phyloP scores from a whole-genome alignment of 495 filamentous ascomycete species.

The Lasiosphaeriaceae sp. region DNA sequence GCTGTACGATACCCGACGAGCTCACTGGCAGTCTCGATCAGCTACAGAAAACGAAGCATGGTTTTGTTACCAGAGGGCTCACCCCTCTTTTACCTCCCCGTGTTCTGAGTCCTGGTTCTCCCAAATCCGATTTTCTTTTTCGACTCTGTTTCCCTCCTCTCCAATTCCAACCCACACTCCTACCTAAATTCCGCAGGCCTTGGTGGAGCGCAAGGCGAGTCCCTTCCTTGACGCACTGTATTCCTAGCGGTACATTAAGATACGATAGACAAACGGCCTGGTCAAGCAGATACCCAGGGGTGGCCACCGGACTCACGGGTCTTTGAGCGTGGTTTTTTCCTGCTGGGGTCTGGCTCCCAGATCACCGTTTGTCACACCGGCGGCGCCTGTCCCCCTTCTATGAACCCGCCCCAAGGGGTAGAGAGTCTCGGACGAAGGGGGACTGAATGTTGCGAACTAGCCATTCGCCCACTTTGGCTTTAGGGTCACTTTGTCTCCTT shows the following conservation, averaged over 20 bases:
- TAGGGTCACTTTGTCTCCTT: constrained; percentile 1
- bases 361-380: neutral
- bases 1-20: constrained; percentile 39
- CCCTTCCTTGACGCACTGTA: constrained; percentile 61
- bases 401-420: too few species aligned
- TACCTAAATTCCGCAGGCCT: constrained; percentile 49
- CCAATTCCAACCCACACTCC: constrained; percentile 2
- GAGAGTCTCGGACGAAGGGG: too few species aligned
- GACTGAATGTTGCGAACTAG: too few species aligned
- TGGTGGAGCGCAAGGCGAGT: constrained; percentile 64
- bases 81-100: neutral
- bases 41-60: constrained; percentile 7
- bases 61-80: neutral
- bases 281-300: too few species aligned
- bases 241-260: constrained; percentile 54
- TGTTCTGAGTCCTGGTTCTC: neutral
- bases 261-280: too few species aligned
- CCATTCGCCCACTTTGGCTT: too few species aligned
- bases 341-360: too few species aligned
- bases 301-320: neutral
- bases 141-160: constrained; percentile 1
- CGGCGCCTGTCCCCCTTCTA: neutral
- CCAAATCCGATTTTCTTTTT: neutral
- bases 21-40: constrained; percentile 4
- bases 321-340: neutral